Percentiles rank a stretch among this genome's conserved stretches.
Conservation (phyloP, 1,284 basidiomycete species). For the Apiotrichum montevideense region DNA sequence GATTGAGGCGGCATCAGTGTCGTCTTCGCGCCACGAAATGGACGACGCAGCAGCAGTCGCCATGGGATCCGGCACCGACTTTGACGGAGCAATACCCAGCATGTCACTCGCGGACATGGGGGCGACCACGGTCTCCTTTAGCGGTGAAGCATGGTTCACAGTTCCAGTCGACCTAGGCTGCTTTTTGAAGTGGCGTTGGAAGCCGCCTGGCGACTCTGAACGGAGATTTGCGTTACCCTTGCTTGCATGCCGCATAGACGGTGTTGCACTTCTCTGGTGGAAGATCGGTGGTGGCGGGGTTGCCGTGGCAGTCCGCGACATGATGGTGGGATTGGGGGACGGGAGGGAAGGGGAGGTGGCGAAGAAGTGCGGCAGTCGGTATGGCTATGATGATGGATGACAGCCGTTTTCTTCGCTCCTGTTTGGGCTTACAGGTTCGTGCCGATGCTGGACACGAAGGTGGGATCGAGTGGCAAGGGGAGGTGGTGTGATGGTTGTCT, state of each 20-base stretch:
- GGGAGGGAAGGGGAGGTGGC: slow-evolving; percentile 33
- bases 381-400: slow-evolving; percentile 32
- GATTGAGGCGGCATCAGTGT: slow-evolving; percentile 13
- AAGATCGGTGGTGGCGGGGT: slow-evolving; percentile 41
- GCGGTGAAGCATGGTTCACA: slow-evolving; percentile 7
- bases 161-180: slow-evolving; percentile 2
- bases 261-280: slow-evolving; percentile 32
- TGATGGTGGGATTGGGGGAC: slow-evolving; percentile 14
- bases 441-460: background rate
- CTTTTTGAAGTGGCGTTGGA: slow-evolving; percentile 13
- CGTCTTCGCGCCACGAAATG: slow-evolving; percentile 9
- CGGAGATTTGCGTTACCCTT: slow-evolving; percentile 6
- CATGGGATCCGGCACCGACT: slow-evolving; percentile 13
- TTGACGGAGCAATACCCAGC: slow-evolving; percentile 9
- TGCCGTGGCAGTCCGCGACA: slow-evolving; percentile 38
- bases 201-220: slow-evolving; percentile 17
- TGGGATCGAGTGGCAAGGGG: background rate
- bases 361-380: slow-evolving; percentile 43
- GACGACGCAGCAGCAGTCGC: slow-evolving; percentile 1
- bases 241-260: slow-evolving; percentile 31
- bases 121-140: slow-evolving; percentile 11
- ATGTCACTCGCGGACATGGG: slow-evolving; percentile 20
- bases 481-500: too few relatives aligned
- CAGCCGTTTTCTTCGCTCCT: slow-evolving; percentile 45
- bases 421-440: background rate